Percentiles rank a stretch among this genome's conserved stretches.
Conservation (phyloP, 116 monocot genomes). For the Posidonia oceanica region DNA sequence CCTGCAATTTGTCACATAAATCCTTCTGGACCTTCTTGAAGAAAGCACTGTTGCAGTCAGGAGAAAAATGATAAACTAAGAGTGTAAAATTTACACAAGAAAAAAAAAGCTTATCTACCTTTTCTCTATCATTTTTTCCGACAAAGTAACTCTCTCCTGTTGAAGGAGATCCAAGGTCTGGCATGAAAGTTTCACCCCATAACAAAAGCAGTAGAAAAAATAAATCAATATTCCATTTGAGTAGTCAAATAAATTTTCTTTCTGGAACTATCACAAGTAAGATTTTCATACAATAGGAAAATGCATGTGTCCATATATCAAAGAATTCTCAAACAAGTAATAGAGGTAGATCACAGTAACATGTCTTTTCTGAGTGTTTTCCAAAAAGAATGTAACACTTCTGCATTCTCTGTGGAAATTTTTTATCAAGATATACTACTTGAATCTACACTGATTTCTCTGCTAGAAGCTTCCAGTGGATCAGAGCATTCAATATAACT, state of each 20-base stretch:
- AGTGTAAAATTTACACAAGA: not conserved
- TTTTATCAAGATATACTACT: too few species aligned
- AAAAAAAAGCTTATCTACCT: slow-evolving; percentile 23
- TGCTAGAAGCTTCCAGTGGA: too few species aligned
- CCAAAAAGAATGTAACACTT: not conserved
- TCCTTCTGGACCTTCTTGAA: slow-evolving; percentile 32
- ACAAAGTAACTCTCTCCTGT: slow-evolving; percentile 30
- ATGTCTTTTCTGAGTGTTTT: not conserved
- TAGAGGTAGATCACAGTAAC: too few species aligned
- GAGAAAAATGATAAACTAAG: not conserved
- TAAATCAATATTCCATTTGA: not conserved
- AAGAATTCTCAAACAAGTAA: too few species aligned
- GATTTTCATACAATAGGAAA: too few species aligned
- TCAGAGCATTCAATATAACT: not conserved
- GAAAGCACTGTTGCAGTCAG: slow-evolving; percentile 22
- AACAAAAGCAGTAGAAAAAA: too few species aligned
- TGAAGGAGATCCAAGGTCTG: slow-evolving; percentile 68
- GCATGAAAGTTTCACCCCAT: slow-evolving; percentile 1
- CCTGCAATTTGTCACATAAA: slow-evolving; percentile 26
- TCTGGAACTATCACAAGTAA: too few species aligned
- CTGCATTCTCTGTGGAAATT: too few species aligned
- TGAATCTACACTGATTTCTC: not conserved
- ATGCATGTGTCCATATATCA: too few species aligned
- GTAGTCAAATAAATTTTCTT: not conserved
- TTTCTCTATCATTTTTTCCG: slow-evolving; percentile 31